These are phyloP conservation scores for Rubus parviflorus DNA, from an alignment of 306 rosid species.

Conservation along the genomic window DNA sequence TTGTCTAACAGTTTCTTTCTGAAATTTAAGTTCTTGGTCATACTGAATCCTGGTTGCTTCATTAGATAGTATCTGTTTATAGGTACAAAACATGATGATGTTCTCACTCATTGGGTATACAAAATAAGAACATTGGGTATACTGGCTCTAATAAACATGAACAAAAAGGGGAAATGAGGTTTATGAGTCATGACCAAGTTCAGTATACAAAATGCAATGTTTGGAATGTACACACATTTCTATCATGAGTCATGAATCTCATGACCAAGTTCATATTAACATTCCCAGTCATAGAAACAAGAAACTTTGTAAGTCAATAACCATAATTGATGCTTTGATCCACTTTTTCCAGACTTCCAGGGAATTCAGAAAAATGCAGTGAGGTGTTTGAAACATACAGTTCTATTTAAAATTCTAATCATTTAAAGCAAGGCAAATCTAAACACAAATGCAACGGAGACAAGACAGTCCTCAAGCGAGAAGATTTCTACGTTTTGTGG, in stretches of 20 bases:
- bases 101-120: slow-evolving; percentile 1
- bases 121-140: background rate
- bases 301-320: background rate
- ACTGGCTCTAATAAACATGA: background rate
- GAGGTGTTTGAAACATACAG: background rate
- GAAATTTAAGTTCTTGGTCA: slow-evolving; percentile 54
- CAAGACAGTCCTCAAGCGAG: background rate
- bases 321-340: background rate
- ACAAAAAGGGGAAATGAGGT: background rate
- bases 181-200: background rate
- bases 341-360: background rate
- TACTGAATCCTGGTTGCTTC: slow-evolving; percentile 63
- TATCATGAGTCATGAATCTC: background rate
- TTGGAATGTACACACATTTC: background rate
- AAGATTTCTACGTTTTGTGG: slow-evolving; percentile 4
- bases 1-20: slow-evolving; percentile 36
- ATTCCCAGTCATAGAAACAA: background rate
- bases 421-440: slow-evolving; percentile 4
- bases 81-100: slow-evolving; percentile 17
- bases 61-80: slow-evolving; percentile 70
- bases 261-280: background rate
- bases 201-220: background rate
- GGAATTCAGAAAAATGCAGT: background rate
- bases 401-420: background rate
- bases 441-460: background rate